A percentile compares a stretch with the other conserved stretches of the same genome.
phyloP scores from a whole-genome alignment of 73 alveolate species.

The Paramecium biaurelia region DNA sequence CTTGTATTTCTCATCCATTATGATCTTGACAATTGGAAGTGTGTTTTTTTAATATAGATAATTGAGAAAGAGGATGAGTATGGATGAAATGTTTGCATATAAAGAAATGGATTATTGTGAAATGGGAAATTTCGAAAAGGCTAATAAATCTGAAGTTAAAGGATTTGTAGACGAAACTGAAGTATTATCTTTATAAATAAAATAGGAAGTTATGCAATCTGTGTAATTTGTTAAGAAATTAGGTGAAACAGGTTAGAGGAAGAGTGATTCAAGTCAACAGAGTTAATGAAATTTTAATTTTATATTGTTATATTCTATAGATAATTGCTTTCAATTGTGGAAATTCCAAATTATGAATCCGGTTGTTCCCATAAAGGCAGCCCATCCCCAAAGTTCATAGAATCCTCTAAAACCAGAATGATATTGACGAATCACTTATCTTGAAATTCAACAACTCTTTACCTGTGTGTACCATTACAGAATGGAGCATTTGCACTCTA shows the following conservation, averaged over 20 bases:
- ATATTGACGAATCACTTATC: slow-evolving; percentile 64
- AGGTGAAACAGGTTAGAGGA: not conserved
- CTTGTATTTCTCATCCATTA: not conserved
- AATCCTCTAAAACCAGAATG: slow-evolving; percentile 81
- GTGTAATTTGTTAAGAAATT: not conserved
- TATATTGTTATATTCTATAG: not conserved
- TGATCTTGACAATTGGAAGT: not conserved
- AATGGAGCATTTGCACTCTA: slow-evolving; percentile 91
- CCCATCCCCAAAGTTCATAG: slow-evolving; percentile 86
- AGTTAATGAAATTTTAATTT: not conserved
- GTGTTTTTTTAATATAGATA: not conserved
- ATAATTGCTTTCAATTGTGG: slow-evolving; percentile 9
- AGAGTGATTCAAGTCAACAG: not conserved
- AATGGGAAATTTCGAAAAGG: slow-evolving; percentile 7
- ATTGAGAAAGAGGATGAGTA: not conserved
- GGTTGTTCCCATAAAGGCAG: slow-evolving; percentile 79
- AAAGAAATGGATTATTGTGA: slow-evolving; percentile 45
- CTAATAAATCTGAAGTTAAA: not conserved
- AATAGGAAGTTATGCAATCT: not conserved
- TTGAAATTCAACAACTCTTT: slow-evolving; percentile 4
- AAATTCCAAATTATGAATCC: slow-evolving; percentile 72
- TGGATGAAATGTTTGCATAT: not conserved
- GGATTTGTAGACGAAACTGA: not conserved
- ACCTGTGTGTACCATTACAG: slow-evolving; percentile 90
- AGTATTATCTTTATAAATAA: not conserved